Evolutionary conservation across 352 stramenopile species (phyloP).

Genomic region (Phytophthora cryptogea): DNA sequence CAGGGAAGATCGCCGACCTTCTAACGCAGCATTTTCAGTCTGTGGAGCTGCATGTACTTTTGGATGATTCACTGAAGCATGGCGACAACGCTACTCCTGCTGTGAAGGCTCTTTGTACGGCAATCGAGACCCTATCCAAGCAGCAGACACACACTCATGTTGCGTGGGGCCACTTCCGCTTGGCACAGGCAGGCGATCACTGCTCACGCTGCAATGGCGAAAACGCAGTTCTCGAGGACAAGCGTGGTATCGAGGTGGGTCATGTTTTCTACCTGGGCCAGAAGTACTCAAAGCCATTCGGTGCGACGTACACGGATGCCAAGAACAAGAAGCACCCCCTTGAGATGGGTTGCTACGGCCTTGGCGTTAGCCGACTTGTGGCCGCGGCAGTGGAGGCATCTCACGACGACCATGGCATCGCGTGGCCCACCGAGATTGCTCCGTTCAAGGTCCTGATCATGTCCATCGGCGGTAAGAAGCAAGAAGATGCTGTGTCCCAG

Average conservation of each 20-base stretch:
- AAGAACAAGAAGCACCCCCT: conserved; percentile 62
- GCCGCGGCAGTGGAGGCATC: conserved; percentile 81
- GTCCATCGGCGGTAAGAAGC: conserved; percentile 65
- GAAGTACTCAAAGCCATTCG: conserved; percentile 88
- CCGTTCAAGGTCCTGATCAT: conserved; percentile 85
- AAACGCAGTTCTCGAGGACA: conserved; percentile 51
- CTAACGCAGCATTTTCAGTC: conserved; percentile 10
- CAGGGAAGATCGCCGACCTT: conserved; percentile 26
- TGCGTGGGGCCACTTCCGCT: conserved; percentile 58
- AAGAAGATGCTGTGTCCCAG: conserved; percentile 51
- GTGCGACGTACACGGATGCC: conserved; percentile 55
- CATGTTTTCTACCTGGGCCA: conserved; percentile 91
- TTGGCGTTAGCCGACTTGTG: conserved; percentile 84
- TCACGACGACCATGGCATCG: conserved; percentile 78
- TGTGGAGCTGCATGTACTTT: conserved; percentile 54
- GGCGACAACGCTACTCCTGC: conserved; percentile 13
- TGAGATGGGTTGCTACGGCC: conserved; percentile 91
- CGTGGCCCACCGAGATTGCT: conserved; percentile 81
- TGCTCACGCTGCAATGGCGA: conserved; percentile 57
- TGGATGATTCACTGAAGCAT: conserved; percentile 70
- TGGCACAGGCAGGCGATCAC: conserved; percentile 65
- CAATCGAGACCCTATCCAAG: conserved; percentile 17
- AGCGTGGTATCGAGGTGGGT: conserved; percentile 88
- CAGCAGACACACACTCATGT: conserved; percentile 23
- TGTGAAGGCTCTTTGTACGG: conserved; percentile 26